Base-by-base conservation (phyloP, 768 basidiomycete species). In the Boletus insuetus region DNA sequence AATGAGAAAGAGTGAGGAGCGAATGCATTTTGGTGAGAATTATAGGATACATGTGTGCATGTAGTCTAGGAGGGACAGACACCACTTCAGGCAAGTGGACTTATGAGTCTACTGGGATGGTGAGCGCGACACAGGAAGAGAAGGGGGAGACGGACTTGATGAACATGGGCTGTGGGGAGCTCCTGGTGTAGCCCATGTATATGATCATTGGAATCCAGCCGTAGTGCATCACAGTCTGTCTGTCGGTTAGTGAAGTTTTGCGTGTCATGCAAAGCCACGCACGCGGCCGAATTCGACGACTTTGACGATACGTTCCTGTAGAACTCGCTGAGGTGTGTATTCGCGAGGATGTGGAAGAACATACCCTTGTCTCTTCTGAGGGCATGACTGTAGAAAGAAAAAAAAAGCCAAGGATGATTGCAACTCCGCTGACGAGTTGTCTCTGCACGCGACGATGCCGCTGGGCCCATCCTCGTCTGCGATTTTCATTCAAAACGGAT, bases 181-280 rank as follows among this genome's bases (percentile, higher is more conserved):
- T 94, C 63, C 89, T 79, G 50, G 89, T 91, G 77, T 91, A 97
- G 35, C 95, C 96, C 67, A 97, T 82, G 73, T 94, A 97, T 66
- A 98, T 95, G 67, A 98, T 92, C 69, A 95, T 76, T 32, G 96
- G 96, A 66, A 98, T 94, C 93, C 95, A 98, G 60, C 87, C 88
- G 63, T 94, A 97, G 74, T 97, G 94, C 50, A 97, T 69, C 64
- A 94, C 80, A 55, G 89, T 93, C 94, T 97, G 58, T 46, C 7
- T 4, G 47, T 6, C 14, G 3, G 55, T 65, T 35, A 62, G 64
- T 26, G 3, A 11, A 43, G 20, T 4, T 17, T 9, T 13, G 38
- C 32, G 14, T 0, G 41, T 12, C 2, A 38, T 13, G 22, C 8
- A 13, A 10, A 26, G n/a, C 49, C 57, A 80, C 84, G 60, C 78